Conservation (phyloP, 441 rosid species). For the Adansonia gregorii region DNA sequence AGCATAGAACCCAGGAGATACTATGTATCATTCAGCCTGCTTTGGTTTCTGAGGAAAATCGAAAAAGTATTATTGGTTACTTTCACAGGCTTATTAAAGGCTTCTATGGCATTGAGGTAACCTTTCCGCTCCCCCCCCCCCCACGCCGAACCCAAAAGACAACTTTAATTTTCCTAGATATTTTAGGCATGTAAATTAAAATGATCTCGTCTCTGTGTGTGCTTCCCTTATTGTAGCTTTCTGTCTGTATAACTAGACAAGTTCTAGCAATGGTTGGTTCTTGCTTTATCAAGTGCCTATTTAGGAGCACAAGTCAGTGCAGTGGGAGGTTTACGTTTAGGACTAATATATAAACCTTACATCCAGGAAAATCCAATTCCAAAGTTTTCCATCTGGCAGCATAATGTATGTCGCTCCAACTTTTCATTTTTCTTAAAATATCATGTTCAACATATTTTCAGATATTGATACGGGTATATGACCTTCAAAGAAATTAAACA, state of each 20-base stretch:
- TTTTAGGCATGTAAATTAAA: background rate
- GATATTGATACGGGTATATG: too few relatives aligned
- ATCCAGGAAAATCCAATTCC: conserved; percentile 8
- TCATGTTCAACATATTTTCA: too few relatives aligned
- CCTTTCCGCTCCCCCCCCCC: background rate
- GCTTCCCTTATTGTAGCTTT: background rate
- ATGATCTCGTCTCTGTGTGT: background rate
- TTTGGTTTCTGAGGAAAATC: conserved; percentile 57
- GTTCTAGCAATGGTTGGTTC: conserved; percentile 20
- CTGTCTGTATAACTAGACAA: background rate
- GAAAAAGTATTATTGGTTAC: conserved; percentile 59
- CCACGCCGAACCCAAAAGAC: background rate
- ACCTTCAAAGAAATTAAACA: too few relatives aligned
- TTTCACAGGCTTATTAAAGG: conserved; percentile 51
- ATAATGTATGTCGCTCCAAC: background rate
- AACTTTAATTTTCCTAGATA: background rate
- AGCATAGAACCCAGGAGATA: conserved; percentile 75
- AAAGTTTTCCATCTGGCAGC: conserved; percentile 7
- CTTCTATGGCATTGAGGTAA: conserved; percentile 69
- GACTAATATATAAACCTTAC: background rate
- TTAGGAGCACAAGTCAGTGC: background rate
- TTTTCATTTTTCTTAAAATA: too few relatives aligned
- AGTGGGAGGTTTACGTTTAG: background rate
- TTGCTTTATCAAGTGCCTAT: conserved; percentile 13
- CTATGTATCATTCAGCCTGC: conserved; percentile 62